Percentiles rank a stretch among this genome's conserved stretches.
These are phyloP conservation scores for Nemania sp. DNA, from an alignment of 2,329 filamentous ascomycete species.

Conservation along the genomic window DNA sequence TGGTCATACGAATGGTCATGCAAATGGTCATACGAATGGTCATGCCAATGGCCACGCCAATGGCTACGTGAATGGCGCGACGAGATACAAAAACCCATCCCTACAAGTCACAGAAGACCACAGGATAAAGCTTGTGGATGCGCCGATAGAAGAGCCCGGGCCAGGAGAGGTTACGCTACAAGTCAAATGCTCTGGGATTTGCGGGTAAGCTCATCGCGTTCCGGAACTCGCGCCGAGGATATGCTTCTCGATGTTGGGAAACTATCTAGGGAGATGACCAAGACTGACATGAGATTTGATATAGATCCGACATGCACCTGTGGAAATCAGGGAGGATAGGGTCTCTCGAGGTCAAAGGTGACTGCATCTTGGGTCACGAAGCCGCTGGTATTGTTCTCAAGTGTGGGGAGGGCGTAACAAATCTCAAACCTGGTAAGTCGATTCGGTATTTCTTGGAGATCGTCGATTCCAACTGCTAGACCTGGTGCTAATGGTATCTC, in stretches of 20 bases:
- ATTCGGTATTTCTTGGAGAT: not conserved
- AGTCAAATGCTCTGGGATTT: constrained; percentile 66
- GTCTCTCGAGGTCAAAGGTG: constrained; percentile 62
- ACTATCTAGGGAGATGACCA: not conserved
- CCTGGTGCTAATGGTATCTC: constrained; percentile 1
- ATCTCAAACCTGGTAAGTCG: constrained; percentile 51
- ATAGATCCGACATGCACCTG: constrained; percentile 68
- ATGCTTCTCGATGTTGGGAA: not conserved
- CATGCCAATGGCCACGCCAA: constrained; percentile 30
- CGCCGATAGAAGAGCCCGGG: constrained; percentile 59
- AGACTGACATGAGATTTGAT: constrained; percentile 32
- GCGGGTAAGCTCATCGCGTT: constrained; percentile 51
- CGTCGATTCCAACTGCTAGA: not conserved
- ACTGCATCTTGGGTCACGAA: constrained; percentile 70
- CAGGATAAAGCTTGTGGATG: constrained; percentile 59
- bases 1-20: constrained; percentile 9
- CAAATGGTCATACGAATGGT: constrained; percentile 30
- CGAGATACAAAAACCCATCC: constrained; percentile 52
- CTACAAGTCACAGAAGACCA: constrained; percentile 65
- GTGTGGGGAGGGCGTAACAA: constrained; percentile 58
- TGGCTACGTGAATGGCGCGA: constrained; percentile 24
- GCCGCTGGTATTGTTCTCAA: constrained; percentile 63
- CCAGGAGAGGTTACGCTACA: constrained; percentile 62
- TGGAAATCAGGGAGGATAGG: constrained; percentile 70
- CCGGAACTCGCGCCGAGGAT: not conserved